Base-by-base conservation (phyloP, 2,329 filamentous ascomycete species). In the Fonsecaea pedrosoi region DNA sequence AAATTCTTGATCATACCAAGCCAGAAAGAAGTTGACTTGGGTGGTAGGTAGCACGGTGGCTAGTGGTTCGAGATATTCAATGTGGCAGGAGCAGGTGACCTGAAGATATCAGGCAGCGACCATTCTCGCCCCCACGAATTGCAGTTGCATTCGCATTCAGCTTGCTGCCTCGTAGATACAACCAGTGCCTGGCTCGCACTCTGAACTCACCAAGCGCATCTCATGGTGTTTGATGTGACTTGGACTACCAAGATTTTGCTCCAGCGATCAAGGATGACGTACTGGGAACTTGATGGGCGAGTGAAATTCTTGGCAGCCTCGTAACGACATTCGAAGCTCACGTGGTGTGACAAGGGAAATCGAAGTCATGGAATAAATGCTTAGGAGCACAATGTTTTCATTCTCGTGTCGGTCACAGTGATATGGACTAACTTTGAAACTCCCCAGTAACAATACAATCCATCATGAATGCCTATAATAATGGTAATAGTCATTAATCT, bases 391-490 rank as follows among this genome's bases (percentile, higher is more conserved):
- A 50, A 50, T 50, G 25, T 50, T 50, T 25, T 25, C 2, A 25
- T 50, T 18, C 8, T 50, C 12, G 9, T 25, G 4, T 50, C 18
- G 18, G 45, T 50, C 45, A 9, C 4, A 50, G 45, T 50, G 18
- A 50, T 50, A 50, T 50, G 30, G 54, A 55, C n/a, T 34, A 35
- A 35, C 54, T 37, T 55, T 13, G 12, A 9, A 34, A 34, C 54
- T 57, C 32, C 40, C 40, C 37, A 48, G 30, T 64, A 59, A 13
- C 54, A 60, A 64, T 64, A 54, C 62, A 64, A 58, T 32, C 42
- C 54, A 42, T 64, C 55, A 40, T 59, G 18, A 54, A 60, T 13
- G 13, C 45, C 15, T 30, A 25, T 25, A 64, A 15, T 37, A 32
- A 45, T 42, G 40, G 45, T 50, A 12, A 18, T 54, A 54, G 55